Base-by-base conservation (phyloP, 352 stramenopile genomes). In the Globisporangium nodosum region DNA sequence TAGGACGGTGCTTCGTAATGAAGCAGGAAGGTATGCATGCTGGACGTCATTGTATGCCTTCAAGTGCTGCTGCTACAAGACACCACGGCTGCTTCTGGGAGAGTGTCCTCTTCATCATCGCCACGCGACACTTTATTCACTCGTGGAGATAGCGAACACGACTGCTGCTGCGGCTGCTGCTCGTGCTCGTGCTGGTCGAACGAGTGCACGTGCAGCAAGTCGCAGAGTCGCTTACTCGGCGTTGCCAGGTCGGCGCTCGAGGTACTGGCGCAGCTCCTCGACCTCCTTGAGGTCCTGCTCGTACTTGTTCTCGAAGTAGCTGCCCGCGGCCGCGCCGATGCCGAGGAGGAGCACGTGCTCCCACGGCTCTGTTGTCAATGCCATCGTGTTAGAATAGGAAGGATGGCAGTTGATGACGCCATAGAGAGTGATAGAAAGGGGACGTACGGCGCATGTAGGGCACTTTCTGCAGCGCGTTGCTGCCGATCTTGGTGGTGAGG, bases 401-500 rank as follows among this genome's bases (percentile, higher is more conserved):
- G 31, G 31, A 8, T 35, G 4, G 31, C 31, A 8, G 31, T 5
- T 35, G 31, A 35, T 6, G 3, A 20, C 3, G 3, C 33, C 4
- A 11, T 2, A 31, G 47, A 31, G 37, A 6, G 20, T 21, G 11
- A 30, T 15, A 6, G 15, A 1, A 11, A 4, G 40, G 16, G 11
- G 11, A 88, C 83, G 64, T 87, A 92, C 83, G 81, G 31, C 83
- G 76, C 81, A 90, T 92, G 60, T 86, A 83, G 46, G 84, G 81
- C 46, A 92, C 74, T 65, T 93, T 93, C 71, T 88, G 80, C 59
- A 93, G 73, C 51, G 76, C 71, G 64, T 93, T 93, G 69, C 78
- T 89, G 63, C 81, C 79, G 49, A 93, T 54, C 68, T 93, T 93
- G 61, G 84, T 93, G 63, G 81, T 83, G 60, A 93, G 68, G 53